Evolutionary conservation across 2,329 filamentous ascomycete species (phyloP).

Genomic region (Beauveria sp.): DNA sequence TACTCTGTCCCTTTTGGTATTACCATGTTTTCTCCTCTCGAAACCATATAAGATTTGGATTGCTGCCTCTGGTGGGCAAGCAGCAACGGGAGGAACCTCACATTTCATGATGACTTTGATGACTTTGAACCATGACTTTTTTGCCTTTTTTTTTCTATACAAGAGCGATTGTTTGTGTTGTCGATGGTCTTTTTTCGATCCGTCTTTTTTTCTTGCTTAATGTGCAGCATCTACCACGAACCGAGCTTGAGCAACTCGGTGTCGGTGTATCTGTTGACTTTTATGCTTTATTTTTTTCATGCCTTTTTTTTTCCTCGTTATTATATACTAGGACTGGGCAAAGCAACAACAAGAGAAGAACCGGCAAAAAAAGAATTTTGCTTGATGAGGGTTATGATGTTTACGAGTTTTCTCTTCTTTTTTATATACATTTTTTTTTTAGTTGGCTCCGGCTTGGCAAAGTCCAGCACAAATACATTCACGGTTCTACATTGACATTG

Average conservation of each 20-base stretch:
- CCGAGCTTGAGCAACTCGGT: not conserved
- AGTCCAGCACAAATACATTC: not conserved
- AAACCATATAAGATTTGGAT: not conserved
- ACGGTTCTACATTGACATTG: not conserved
- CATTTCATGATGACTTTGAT: not conserved
- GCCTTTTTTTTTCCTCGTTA: not conserved
- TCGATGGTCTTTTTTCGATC: constrained; percentile 12
- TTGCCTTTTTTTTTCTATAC: not conserved
- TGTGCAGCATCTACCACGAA: not conserved
- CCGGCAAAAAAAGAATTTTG: constrained; percentile 2
- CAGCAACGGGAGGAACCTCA: not conserved
- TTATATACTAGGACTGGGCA: constrained; percentile 6
- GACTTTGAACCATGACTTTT: not conserved
- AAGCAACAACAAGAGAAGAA: constrained; percentile 11
- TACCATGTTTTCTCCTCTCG: not conserved
- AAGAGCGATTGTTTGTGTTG: constrained; percentile 8
- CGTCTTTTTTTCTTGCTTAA: not conserved
- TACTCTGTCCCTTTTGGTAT: not conserved
- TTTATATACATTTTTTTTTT: not conserved
- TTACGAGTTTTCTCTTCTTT: not conserved
- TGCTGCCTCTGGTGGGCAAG: not conserved
- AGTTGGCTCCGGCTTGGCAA: not conserved
- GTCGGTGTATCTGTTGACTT: not conserved
- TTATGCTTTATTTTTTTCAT: not conserved
- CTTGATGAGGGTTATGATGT: constrained; percentile 11